Evolutionary conservation across 2,329 filamentous ascomycete species (phyloP).

Genomic region (Epichloe gansuensis): DNA sequence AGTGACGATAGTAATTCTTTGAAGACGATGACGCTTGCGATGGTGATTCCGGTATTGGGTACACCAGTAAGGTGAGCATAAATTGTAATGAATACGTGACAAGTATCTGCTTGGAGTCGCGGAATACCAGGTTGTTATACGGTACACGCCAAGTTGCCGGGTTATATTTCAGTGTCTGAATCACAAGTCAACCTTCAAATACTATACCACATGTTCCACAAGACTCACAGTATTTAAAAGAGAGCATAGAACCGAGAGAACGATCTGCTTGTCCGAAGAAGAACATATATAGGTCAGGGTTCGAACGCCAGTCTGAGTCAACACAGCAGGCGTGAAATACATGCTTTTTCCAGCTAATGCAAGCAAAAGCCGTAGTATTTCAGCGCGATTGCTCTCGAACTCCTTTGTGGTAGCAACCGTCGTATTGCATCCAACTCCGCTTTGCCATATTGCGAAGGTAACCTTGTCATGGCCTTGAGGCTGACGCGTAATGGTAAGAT

Average conservation of each 20-base stretch:
- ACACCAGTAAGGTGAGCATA: slow-evolving; percentile 72
- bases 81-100: slow-evolving; percentile 89
- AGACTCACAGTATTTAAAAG: slow-evolving; percentile 73
- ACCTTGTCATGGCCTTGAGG: slow-evolving; percentile 65
- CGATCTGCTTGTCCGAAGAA: slow-evolving; percentile 79
- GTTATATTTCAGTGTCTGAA: slow-evolving; percentile 88
- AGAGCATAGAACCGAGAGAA: slow-evolving; percentile 83
- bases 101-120: slow-evolving; percentile 78
- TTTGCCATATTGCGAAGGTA: slow-evolving; percentile 94
- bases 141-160: slow-evolving; percentile 87
- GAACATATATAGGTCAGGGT: slow-evolving; percentile 83
- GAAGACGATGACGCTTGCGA: slow-evolving; percentile 43
- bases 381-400: slow-evolving; percentile 82
- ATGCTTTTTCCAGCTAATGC: slow-evolving; percentile 83
- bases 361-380: slow-evolving; percentile 75
- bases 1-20: slow-evolving; percentile 92
- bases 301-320: slow-evolving; percentile 73
- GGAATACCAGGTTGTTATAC: slow-evolving; percentile 85
- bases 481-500: slow-evolving; percentile 71
- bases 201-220: neutral
- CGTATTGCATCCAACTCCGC: slow-evolving; percentile 88
- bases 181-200: slow-evolving; percentile 4
- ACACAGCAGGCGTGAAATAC: slow-evolving; percentile 70
- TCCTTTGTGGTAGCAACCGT: slow-evolving; percentile 81
- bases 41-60: slow-evolving; percentile 74